These are phyloP conservation scores for Alopecurus myosuroides DNA, from an alignment of 176 grass and related monocot genomes.

Conservation along the genomic window DNA sequence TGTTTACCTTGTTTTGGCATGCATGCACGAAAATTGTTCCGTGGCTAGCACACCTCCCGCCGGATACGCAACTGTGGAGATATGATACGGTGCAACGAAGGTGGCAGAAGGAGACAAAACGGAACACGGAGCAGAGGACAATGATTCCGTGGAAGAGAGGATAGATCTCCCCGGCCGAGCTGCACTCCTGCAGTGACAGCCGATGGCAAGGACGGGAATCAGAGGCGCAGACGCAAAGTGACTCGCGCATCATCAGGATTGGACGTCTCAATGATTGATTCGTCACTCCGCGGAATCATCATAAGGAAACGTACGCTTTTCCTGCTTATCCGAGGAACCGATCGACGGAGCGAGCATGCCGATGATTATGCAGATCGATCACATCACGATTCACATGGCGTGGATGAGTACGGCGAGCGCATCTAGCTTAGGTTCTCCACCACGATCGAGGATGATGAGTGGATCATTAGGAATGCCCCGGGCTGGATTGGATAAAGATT, in stretches of 20 bases:
- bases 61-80: neutral
- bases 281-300: neutral
- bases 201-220: conserved; percentile 5
- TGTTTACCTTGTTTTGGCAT: neutral
- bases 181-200: neutral
- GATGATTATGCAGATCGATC: conserved; percentile 2
- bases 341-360: neutral
- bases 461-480: neutral
- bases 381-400: neutral
- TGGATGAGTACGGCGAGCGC: no score
- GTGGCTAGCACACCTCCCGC: neutral
- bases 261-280: conserved; percentile 33
- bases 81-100: conserved; percentile 17
- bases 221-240: neutral
- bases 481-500: conserved; percentile 15
- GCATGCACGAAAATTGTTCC: neutral
- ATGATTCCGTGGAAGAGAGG: conserved; percentile 13
- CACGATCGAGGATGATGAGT: neutral
- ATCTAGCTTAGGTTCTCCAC: neutral
- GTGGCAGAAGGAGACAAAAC: conserved; percentile 4
- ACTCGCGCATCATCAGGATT: neutral
- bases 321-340: conserved; percentile 15
- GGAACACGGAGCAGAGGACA: neutral
- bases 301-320: neutral
- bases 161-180: neutral